phyloP scores from a whole-genome alignment of 352 stramenopile genomes.

The Globisporangium yorkense region DNA sequence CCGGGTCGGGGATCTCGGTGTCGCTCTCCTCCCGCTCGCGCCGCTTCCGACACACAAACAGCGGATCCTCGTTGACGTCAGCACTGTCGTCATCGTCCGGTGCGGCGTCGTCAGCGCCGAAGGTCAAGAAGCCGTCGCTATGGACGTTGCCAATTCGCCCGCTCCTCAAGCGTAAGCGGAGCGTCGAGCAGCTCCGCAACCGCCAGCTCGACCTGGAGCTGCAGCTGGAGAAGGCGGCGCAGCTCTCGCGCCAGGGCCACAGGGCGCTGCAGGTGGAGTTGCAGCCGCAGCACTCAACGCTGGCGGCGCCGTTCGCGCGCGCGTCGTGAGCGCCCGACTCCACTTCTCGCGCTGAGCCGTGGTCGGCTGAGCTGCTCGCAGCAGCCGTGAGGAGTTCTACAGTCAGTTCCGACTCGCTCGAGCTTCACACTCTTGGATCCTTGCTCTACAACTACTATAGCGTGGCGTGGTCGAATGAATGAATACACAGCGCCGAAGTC shows the following conservation, averaged over 20 bases:
- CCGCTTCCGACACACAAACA: conserved; percentile 9
- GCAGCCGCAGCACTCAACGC: conserved; percentile 23
- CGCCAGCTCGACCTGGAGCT: conserved; percentile 30
- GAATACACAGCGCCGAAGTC: too few relatives aligned
- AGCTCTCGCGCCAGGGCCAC: conserved; percentile 14
- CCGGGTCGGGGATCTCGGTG: conserved; percentile 8
- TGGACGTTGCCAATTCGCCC: conserved; percentile 45
- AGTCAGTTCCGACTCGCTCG: too few relatives aligned
- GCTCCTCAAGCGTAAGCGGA: conserved; percentile 46
- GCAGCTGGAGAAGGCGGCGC: conserved; percentile 35
- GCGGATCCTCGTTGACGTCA: conserved; percentile 8
- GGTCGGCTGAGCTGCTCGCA: too few relatives aligned
- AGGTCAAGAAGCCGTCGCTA: conserved; percentile 26
- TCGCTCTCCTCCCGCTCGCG: conserved; percentile 12
- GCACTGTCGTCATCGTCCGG: not conserved
- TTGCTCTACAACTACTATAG: too few relatives aligned
- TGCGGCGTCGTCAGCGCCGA: not conserved
- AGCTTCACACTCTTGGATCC: too few relatives aligned
- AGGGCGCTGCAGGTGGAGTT: conserved; percentile 25
- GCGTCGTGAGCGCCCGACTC: conserved; percentile 10
- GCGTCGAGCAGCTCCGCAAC: conserved; percentile 39
- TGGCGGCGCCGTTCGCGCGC: conserved; percentile 9
- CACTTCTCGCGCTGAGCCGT: too few relatives aligned
- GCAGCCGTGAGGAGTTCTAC: too few relatives aligned
- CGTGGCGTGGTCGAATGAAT: too few relatives aligned